Base-by-base conservation (phyloP, 148 eudicot species). In the Chenopodium quinoa region DNA sequence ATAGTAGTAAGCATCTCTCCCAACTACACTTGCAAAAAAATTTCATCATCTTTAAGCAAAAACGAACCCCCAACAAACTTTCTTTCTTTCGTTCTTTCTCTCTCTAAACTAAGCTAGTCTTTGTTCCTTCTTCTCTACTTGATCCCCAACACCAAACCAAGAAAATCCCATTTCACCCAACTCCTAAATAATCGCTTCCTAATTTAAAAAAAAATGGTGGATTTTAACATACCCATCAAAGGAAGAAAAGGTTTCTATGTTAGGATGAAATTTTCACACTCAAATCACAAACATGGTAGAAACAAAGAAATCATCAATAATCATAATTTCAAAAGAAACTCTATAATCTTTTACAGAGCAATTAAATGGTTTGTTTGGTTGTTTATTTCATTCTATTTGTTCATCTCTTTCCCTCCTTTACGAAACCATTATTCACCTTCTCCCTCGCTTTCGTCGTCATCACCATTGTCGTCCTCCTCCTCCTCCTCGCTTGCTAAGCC, bases 161-260 rank as follows among this genome's bases (percentile, higher is more conserved):
- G 85, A 83, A 74, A 79, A 79, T 74, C 74, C 72, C 82, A 83
- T 83, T 32, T 79, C 82, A 83, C 79, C 85, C 64, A 79, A 69
- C 12, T 78, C 60, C n/a, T 6, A 65, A 73, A 50, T 68, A 17
- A 48, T 23, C 13, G 13, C 22, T 2, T 37, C 10, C 52, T 34
- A 54, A 40, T 40, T 40, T 40, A 40, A 40, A 5, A 40, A 83
- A 71, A 79, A 79, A 83, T 83, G 86, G 82, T 64, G 75, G 83
- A 79, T 83, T 79, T 79, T 13, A 83, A 79, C 48, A 71, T 27
- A 70, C 80, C 80, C 82, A 27, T 75, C 40, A 83, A 83, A 44
- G 78, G 80, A 27, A 83, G 85, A 31, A 79, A 83, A 54, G 85
- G 85, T 1, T 83, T 83, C 76, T 79, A 79, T 75, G 85, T 83